Evolutionary conservation across 352 stramenopile genomes (phyloP).

Genomic region (Pilasporangium apinafurcum): DNA sequence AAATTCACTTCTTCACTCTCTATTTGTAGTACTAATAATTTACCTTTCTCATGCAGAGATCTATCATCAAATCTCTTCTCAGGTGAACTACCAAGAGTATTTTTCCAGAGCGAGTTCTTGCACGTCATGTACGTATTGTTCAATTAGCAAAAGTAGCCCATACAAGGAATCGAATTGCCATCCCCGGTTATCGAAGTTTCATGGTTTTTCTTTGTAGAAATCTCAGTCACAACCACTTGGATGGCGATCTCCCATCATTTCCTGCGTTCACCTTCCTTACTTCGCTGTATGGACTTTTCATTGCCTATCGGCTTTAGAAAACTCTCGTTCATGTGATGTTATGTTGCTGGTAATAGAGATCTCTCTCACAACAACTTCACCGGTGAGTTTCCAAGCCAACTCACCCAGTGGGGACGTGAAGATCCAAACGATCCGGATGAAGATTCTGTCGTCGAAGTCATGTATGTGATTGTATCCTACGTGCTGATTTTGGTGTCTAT

Average conservation of each 20-base stretch:
- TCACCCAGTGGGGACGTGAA: slow-evolving; percentile 33
- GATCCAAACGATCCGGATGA: slow-evolving; percentile 48
- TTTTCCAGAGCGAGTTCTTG: slow-evolving; percentile 43
- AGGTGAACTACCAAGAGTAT: slow-evolving; percentile 15
- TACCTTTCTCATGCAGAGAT: too few relatives aligned
- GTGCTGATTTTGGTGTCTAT: background rate
- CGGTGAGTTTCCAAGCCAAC: slow-evolving; percentile 23
- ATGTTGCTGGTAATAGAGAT: slow-evolving; percentile 21
- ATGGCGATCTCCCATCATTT: slow-evolving; percentile 22
- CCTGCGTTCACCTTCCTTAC: slow-evolving; percentile 25
- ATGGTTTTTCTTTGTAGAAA: slow-evolving; percentile 18
- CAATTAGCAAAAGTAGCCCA: background rate
- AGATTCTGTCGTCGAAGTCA: slow-evolving; percentile 22
- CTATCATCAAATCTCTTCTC: slow-evolving; percentile 39
- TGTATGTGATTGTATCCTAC: slow-evolving; percentile 23
- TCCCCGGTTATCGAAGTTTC: background rate
- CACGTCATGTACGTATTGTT: slow-evolving; percentile 32
- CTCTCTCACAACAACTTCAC: slow-evolving; percentile 43
- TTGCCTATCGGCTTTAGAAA: background rate
- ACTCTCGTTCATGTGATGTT: background rate
- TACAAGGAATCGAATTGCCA: background rate
- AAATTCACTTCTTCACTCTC: background rate
- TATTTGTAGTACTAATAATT: background rate
- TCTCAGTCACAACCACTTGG: slow-evolving; percentile 40
- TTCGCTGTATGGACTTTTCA: slow-evolving; percentile 25